Conservation (phyloP, 371 early-diverging fungal species). For the Lichtheimia ornata region DNA sequence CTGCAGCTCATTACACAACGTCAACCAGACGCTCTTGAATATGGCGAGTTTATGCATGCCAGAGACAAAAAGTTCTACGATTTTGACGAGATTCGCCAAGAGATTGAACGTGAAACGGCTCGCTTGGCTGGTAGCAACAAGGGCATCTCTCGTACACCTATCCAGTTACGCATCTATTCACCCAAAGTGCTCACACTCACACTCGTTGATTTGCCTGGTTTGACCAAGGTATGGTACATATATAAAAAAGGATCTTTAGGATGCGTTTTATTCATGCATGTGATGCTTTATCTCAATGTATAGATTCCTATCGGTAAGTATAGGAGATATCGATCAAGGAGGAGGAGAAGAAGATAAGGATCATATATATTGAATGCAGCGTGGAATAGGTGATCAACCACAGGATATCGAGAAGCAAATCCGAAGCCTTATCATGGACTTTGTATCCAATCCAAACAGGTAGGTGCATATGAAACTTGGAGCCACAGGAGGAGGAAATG, state of each 20-base stretch:
- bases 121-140: slow-evolving; percentile 87
- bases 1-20: slow-evolving; percentile 82
- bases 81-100: slow-evolving; percentile 81
- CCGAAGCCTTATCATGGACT: slow-evolving; percentile 80
- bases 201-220: slow-evolving; percentile 92
- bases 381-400: slow-evolving; percentile 77
- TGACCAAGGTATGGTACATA: slow-evolving; percentile 71
- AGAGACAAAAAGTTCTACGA: slow-evolving; percentile 79
- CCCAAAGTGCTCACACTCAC: slow-evolving; percentile 89
- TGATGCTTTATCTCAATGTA: not conserved
- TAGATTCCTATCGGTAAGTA: slow-evolving; percentile 22
- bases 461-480: slow-evolving; percentile 11
- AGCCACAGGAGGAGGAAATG: not conserved
- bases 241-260: not conserved
- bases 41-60: slow-evolving; percentile 81
- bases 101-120: slow-evolving; percentile 90
- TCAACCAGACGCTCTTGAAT: slow-evolving; percentile 37
- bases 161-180: slow-evolving; percentile 87
- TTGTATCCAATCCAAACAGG: slow-evolving; percentile 86
- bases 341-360: no score
- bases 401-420: slow-evolving; percentile 88
- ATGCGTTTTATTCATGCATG: not conserved
- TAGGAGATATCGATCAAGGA: not conserved
- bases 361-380: not conserved
- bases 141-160: slow-evolving; percentile 84